Conservation (phyloP, 768 basidiomycete genomes). For the Hericium erinaceus region DNA sequence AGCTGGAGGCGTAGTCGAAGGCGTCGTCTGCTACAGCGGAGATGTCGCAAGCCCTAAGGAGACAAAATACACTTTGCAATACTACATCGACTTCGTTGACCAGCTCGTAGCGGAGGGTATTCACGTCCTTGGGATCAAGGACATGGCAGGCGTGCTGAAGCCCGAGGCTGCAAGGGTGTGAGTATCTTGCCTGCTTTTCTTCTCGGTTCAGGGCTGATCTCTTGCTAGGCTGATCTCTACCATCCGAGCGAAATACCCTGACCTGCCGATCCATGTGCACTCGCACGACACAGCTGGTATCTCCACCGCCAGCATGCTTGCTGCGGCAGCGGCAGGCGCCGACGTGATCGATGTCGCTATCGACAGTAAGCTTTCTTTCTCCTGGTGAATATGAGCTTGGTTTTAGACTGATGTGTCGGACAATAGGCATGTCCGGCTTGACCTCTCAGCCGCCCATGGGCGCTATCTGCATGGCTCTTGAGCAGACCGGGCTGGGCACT, state of each 20-base stretch:
- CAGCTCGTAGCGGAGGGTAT: slow-evolving; percentile 91
- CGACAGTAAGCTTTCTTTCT: slow-evolving; percentile 58
- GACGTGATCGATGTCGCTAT: slow-evolving; percentile 98
- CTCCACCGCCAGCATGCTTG: slow-evolving; percentile 94
- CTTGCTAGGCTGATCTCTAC: slow-evolving; percentile 73
- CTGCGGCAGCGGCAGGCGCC: slow-evolving; percentile 92
- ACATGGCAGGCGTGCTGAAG: slow-evolving; percentile 96
- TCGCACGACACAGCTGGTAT: slow-evolving; percentile 99
- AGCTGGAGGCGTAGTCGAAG: slow-evolving; percentile 96
- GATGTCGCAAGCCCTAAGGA: slow-evolving; percentile 93
- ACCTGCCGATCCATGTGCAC: slow-evolving; percentile 97
- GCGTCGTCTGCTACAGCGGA: slow-evolving; percentile 96
- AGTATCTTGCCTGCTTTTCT: slow-evolving; percentile 18
- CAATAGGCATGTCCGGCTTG: slow-evolving; percentile 88
- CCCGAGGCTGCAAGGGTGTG: slow-evolving; percentile 89
- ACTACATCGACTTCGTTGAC: slow-evolving; percentile 94
- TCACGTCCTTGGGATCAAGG: slow-evolving; percentile 95
- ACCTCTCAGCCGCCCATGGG: slow-evolving; percentile 99
- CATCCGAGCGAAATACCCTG: slow-evolving; percentile 92
- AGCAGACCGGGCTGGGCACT: slow-evolving; percentile 88
- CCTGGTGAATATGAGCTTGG: not conserved
- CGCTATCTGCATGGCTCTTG: slow-evolving; percentile 87
- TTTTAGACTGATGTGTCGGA: slow-evolving; percentile 9
- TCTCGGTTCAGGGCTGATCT: not conserved
- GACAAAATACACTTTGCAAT: slow-evolving; percentile 94